Evolutionary conservation across 2,329 filamentous ascomycete genomes (phyloP).

Genomic region (Sclerotinia minor): DNA sequence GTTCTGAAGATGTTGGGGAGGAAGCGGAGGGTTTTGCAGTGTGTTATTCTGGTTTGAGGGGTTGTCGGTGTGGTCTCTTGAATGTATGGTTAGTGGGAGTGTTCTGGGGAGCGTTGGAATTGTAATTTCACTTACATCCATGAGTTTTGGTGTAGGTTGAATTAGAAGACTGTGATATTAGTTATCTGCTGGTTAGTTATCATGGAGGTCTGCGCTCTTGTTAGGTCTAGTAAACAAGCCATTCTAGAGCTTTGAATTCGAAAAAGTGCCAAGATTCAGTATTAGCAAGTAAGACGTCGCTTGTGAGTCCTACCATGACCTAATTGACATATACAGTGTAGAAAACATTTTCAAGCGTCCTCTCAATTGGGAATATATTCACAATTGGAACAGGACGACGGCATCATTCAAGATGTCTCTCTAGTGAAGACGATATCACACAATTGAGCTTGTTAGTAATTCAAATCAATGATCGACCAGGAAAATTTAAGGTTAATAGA

Average conservation of each 20-base stretch:
- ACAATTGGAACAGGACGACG: no score
- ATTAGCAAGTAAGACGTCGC: background rate
- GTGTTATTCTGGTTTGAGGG: background rate
- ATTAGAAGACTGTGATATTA: background rate
- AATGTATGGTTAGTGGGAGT: background rate
- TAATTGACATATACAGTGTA: background rate
- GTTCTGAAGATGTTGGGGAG: constrained; percentile 25
- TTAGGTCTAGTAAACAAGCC: background rate
- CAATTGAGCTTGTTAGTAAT: no score
- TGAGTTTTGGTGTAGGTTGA: background rate
- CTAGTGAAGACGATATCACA: no score
- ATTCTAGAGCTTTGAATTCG: background rate
- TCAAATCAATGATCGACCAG: no score
- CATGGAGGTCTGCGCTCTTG: no score
- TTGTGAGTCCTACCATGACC: no score
- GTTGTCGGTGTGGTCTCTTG: background rate
- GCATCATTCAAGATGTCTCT: background rate
- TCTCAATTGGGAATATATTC: no score
- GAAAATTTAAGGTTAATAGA: no score
- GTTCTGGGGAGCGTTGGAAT: background rate
- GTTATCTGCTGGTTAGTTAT: background rate
- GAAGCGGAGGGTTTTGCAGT: constrained; percentile 12
- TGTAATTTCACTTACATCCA: background rate
- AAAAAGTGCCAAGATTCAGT: background rate
- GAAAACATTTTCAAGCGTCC: background rate